Evolutionary conservation across 2,329 filamentous ascomycete genomes (phyloP), one percentile per base, ranked within the genome.

Genomic region (Ophiocordyceps sinensis): DNA sequence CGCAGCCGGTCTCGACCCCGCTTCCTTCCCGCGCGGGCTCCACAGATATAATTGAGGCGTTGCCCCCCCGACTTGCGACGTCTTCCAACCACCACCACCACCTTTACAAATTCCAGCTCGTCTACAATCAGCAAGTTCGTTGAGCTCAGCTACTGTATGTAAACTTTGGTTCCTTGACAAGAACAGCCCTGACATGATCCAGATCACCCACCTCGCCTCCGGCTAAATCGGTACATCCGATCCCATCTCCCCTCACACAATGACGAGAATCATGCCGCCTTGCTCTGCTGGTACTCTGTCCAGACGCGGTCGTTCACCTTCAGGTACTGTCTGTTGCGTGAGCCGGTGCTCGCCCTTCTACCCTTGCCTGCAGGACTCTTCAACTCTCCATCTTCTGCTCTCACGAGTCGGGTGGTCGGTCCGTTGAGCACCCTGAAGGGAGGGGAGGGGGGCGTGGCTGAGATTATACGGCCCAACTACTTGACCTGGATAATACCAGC

Each of bases 401-500:
- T 10, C 32, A 14, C 12, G 28, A 30, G 15, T 17, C 17, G 5
- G 14, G 35, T 28, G 6, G 23, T 9, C 3, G 23, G 23, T 26
- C 5, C 23, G 9, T 26, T 5, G 23, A 26, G 23, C 23, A 26
- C 23, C 23, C 23, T 3, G 23, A 6, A 26, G 23, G 23, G 23
- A 26, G 15, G 14, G 36, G 31, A 45, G 51, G 50, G 44, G 54
- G 45, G 44, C 46, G 59, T 56, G 57, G 62, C 60, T 85, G 81
- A 89, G 83, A 91, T 79, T 78, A 91, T 82, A 91, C 85, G 84
- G 85, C 81, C 70, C 71, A 51, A 86, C 14, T 8, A 89, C 84
- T 89, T 89, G 85, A 89, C 88, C 84, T 85, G 83, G 85, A 88
- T 89, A 89, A 91, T 91, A 85, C 85, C 83, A 87, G 87, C 87